Conservation (phyloP, 345 rosid species). For the Eucalyptus caleyi region DNA sequence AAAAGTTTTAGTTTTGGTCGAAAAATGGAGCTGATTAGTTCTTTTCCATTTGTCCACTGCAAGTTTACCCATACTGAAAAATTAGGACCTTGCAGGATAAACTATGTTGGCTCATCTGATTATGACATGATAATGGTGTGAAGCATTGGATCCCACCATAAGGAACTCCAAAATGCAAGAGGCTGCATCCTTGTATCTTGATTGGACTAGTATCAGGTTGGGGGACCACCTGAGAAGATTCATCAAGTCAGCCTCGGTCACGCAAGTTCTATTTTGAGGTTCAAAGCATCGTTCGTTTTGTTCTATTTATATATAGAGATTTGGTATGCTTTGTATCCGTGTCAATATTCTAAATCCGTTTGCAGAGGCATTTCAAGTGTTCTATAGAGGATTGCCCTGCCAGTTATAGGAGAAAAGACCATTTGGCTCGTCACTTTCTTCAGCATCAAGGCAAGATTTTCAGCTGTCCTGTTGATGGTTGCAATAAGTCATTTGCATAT, state of each 20-base stretch:
- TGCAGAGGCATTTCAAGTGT: slow-evolving; percentile 69
- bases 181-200: slow-evolving; percentile 46
- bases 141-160: slow-evolving; percentile 96
- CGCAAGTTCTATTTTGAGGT: slow-evolving; percentile 38
- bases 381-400: slow-evolving; percentile 47
- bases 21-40: background rate
- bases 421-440: slow-evolving; percentile 62
- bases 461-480: slow-evolving; percentile 46
- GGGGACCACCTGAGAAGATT: slow-evolving; percentile 99
- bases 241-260: slow-evolving; percentile 85
- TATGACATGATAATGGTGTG: slow-evolving; percentile 29
- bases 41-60: background rate
- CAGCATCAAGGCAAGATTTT: slow-evolving; percentile 65
- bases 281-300: background rate
- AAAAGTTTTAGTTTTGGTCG: background rate
- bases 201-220: slow-evolving; percentile 97
- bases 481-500: slow-evolving; percentile 31
- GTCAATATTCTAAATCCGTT: background rate
- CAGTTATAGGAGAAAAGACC: slow-evolving; percentile 84
- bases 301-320: background rate
- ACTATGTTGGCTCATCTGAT: background rate
- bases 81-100: background rate
- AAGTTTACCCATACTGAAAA: background rate
- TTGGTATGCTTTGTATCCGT: background rate
- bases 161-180: slow-evolving; percentile 98